Base-by-base conservation (phyloP, 1,284 basidiomycete genomes). In the Gomphus bonarii region DNA sequence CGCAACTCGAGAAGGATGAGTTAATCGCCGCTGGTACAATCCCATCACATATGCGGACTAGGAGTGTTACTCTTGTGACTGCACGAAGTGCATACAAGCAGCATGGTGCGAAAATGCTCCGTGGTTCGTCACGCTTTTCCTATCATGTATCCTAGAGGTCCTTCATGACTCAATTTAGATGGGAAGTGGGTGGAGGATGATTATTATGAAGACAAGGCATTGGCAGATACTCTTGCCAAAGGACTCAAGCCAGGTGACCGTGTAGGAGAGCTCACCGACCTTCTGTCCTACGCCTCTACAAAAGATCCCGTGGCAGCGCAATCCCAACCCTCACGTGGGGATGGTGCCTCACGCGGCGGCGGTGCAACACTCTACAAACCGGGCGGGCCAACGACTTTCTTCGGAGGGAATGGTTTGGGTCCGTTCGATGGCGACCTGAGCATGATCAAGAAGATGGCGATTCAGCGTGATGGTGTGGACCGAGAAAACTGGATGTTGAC, bases 1-100 rank as follows among this genome's bases (percentile, higher is more conserved):
- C 84, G 0, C 85, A 90, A 57, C 77, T 81, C 18, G 95, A 98
- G 71, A 95, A 97, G 68, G 92, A 97, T 63, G 83, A 85, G 64
- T 82, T 99, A 64, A 97, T 98, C 64, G 80, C 83, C 36, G 80
- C 83, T 49, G 91, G 93, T 3, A 88, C 93, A 66, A 80, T 98
- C 1, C 88, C 91, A 47, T 85, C 86, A 0, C 93, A 95, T 67
- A 75, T 98, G 54, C 85, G 87, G 63, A 92, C 91, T 57, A 79
- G 95, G 50, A 93, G 89, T 65, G 94, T 98, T 52, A 98, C 95
- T 3, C 84, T 98, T 63, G 84, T 98, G 54, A 88, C 92, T 10
- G 91, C 92, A 35, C 78, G 93, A 49, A 97, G 94, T 65, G 91
- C 92, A 7, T 99, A 84, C 78, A 97, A 97, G 72, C 75, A 94